phyloP scores from a whole-genome alignment of 768 basidiomycete genomes.

The Lactarius trivialis region DNA sequence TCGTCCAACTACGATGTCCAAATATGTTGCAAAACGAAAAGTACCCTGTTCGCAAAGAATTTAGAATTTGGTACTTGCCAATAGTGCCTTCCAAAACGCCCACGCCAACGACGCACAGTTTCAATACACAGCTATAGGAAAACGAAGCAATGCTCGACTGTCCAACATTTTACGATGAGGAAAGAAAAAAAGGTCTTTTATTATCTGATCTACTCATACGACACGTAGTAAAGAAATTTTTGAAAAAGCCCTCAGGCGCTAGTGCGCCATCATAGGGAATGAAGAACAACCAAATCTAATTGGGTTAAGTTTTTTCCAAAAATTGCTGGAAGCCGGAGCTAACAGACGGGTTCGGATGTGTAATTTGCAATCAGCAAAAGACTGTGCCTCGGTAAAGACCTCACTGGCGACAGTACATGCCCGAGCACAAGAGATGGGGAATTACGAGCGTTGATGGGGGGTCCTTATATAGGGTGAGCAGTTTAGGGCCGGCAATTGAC shows the following conservation, averaged over 20 bases:
- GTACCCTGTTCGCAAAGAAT: too few relatives aligned
- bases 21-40: too few relatives aligned
- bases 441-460: neutral
- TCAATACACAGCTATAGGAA: too few relatives aligned
- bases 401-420: constrained; percentile 94
- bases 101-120: too few relatives aligned
- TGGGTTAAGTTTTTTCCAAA: constrained; percentile 52
- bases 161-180: too few relatives aligned
- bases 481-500: constrained; percentile 20
- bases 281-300: neutral
- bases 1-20: too few relatives aligned
- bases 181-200: too few relatives aligned
- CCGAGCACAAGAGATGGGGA: constrained; percentile 71
- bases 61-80: too few relatives aligned
- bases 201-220: too few relatives aligned
- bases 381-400: constrained; percentile 93
- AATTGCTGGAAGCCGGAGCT: constrained; percentile 88
- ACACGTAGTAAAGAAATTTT: neutral
- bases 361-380: constrained; percentile 97
- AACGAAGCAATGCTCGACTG: too few relatives aligned
- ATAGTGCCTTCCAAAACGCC: too few relatives aligned
- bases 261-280: constrained; percentile 11
- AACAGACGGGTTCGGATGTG: constrained; percentile 91
- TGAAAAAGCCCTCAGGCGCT: neutral
- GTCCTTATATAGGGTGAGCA: constrained; percentile 30